Percentiles rank a stretch among this genome's conserved stretches.
These are phyloP conservation scores for Trametes versicolor DNA, from an alignment of 1,284 basidiomycete species.

Conservation along the genomic window DNA sequence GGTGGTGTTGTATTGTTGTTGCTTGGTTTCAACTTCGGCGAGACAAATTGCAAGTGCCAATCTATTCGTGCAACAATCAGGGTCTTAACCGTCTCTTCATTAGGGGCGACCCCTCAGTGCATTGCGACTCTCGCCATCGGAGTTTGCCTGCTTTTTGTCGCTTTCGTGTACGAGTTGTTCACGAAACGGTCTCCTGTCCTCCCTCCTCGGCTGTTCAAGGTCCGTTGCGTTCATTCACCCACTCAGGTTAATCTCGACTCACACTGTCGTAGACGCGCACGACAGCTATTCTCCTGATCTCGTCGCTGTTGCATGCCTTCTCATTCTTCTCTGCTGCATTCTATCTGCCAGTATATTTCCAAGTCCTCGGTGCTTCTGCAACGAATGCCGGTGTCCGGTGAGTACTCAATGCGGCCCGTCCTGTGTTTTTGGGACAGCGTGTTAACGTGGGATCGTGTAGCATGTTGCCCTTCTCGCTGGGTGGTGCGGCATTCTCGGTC, in stretches of 20 bases:
- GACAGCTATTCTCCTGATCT: conserved; percentile 70
- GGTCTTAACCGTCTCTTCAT: neutral
- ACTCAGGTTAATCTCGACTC: neutral
- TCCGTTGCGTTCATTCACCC: conserved; percentile 34
- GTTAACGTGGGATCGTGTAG: conserved; percentile 43
- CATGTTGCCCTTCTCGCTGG: conserved; percentile 82
- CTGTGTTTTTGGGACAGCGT: neutral
- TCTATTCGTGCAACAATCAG: neutral
- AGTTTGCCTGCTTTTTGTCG: conserved; percentile 61
- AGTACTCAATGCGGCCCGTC: conserved; percentile 30
- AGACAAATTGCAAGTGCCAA: conserved; percentile 63
- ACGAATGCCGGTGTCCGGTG: conserved; percentile 79
- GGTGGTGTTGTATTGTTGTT: conserved; percentile 79
- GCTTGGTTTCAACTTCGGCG: conserved; percentile 84
- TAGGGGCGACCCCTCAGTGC: conserved; percentile 59
- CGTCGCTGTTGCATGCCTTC: conserved; percentile 72
- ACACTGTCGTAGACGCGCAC: conserved; percentile 67
- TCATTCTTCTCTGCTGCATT: conserved; percentile 73
- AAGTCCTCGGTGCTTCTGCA: conserved; percentile 80
- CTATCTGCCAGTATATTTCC: conserved; percentile 84
- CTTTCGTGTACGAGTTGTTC: conserved; percentile 70
- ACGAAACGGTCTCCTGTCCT: conserved; percentile 85
- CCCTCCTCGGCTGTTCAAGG: conserved; percentile 82
- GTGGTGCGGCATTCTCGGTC: conserved; percentile 64
- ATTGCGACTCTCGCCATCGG: conserved; percentile 83